Evolutionary conservation across 352 stramenopile genomes (phyloP), one percentile per base, ranked within the genome.

Genomic region (Bremia lactucae): DNA sequence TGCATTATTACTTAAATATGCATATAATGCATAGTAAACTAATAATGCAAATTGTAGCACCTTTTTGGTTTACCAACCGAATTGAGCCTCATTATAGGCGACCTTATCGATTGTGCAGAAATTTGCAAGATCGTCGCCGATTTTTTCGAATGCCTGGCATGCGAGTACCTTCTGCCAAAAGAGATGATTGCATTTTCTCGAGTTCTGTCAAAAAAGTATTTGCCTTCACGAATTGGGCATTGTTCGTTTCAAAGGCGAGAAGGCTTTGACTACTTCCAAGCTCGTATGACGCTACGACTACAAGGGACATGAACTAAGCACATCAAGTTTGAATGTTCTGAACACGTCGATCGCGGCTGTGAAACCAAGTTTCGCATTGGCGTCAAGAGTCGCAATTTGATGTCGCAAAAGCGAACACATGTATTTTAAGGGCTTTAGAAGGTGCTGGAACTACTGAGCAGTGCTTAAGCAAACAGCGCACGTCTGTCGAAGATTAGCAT

Each of bases 281-380:
- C 55, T 82, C 9, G 51, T 78, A 25, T 50, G 60, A 18, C 67
- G 67, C n/a, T 73, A 52, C 47, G 52, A 67, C 45, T 78, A 64
- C 52, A 53, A 55, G 18, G 31, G 56, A 21, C 19, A 66, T 73
- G 62, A 42, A 63, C 71, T 33, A 37, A 29, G 0, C 10, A 68
- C 18, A 52, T 79, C 15, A 41, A 65, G 45, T 79, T 75, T 28
- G 67, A 79, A 55, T 75, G 60, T 18, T 55, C 63, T 4, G 67
- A 61, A 22, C 58, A 57, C 35, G 64, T 68, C 15, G 63, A 79
- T 29, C 63, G 63, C 18, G 67, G 75, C 58, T 72, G 64, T 33
- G 63, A 79, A 43, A 68, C 78, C 59, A 80, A 78, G 44, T 76
- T 83, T 36, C 13, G 45, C n/a, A 70, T 76, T 25, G 65, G 62